Percentiles rank a stretch among this genome's conserved stretches.
These are phyloP conservation scores for Saturnispora saitoi DNA, from an alignment of 805 yeast species.

Conservation along the genomic window DNA sequence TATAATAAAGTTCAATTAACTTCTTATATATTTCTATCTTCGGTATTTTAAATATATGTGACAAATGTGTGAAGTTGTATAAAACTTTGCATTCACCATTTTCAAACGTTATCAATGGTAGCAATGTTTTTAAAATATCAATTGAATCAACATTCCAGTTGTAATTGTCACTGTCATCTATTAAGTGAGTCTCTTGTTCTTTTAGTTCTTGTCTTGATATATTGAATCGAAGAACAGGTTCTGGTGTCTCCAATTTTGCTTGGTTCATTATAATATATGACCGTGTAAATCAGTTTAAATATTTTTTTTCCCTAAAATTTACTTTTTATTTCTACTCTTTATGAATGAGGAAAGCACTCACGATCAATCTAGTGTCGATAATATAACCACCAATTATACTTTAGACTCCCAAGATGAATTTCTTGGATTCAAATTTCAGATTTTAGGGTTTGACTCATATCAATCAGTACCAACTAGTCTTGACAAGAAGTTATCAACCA, in stretches of 20 bases:
- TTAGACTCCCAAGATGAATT: constrained; percentile 1
- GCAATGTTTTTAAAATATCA: constrained; percentile 10
- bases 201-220: background rate
- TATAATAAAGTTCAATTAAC: constrained; percentile 19
- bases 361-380: background rate
- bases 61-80: constrained; percentile 18
- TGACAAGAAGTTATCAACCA: constrained; percentile 37
- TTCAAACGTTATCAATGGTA: constrained; percentile 13
- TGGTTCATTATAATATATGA: background rate
- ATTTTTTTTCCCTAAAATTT: background rate
- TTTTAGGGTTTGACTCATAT: constrained; percentile 60
- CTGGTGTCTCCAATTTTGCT: background rate
- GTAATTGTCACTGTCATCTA: background rate
- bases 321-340: background rate
- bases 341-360: background rate
- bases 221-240: background rate
- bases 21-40: constrained; percentile 18
- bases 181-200: background rate
- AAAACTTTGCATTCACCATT: constrained; percentile 14
- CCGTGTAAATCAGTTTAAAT: background rate
- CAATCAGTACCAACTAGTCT: constrained; percentile 45
- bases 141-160: constrained; percentile 17
- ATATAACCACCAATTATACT: background rate
- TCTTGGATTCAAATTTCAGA: constrained; percentile 40
- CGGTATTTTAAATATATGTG: constrained; percentile 10